Evolutionary conservation across 2,329 filamentous ascomycete genomes (phyloP).

Genomic region (Zymoseptoria pseudotritici): DNA sequence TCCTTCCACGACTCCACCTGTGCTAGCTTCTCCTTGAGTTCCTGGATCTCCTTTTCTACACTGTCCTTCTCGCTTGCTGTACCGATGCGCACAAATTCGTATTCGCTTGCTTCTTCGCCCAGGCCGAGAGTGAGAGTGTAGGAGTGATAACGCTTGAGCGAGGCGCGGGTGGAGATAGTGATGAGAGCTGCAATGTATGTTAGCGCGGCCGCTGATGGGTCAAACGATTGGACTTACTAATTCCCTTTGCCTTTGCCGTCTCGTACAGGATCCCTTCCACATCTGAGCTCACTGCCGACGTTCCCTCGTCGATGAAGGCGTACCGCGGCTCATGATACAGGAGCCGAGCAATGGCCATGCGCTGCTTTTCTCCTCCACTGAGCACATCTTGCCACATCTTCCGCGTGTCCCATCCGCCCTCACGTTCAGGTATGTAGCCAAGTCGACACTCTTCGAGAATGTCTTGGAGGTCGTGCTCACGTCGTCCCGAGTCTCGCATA

Average conservation of each 20-base stretch:
- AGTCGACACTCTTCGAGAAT: constrained; percentile 77
- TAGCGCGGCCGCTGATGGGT: neutral
- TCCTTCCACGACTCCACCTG: constrained; percentile 80
- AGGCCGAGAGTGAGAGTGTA: constrained; percentile 80
- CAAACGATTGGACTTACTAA: constrained; percentile 56
- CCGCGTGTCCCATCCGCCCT: constrained; percentile 92
- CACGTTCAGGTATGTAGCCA: constrained; percentile 81
- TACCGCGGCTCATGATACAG: constrained; percentile 93
- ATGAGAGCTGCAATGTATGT: constrained; percentile 58
- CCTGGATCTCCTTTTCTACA: constrained; percentile 82
- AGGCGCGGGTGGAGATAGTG: constrained; percentile 89
- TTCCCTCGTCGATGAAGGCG: constrained; percentile 92
- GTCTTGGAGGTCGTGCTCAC: constrained; percentile 68
- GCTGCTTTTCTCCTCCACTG: constrained; percentile 95
- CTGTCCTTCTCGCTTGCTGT: constrained; percentile 88
- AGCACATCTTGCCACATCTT: constrained; percentile 99
- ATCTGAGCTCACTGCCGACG: constrained; percentile 85
- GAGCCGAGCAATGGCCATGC: constrained; percentile 82
- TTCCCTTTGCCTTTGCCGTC: constrained; percentile 82
- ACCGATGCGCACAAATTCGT: constrained; percentile 90
- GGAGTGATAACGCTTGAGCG: constrained; percentile 90
- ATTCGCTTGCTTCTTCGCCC: constrained; percentile 74
- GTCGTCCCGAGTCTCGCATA: constrained; percentile 74
- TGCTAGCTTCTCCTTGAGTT: constrained; percentile 69
- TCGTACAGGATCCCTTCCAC: constrained; percentile 93